These are phyloP conservation scores for Dothistroma pini DNA, from an alignment of 2,329 filamentous ascomycete genomes.

Conservation along the genomic window DNA sequence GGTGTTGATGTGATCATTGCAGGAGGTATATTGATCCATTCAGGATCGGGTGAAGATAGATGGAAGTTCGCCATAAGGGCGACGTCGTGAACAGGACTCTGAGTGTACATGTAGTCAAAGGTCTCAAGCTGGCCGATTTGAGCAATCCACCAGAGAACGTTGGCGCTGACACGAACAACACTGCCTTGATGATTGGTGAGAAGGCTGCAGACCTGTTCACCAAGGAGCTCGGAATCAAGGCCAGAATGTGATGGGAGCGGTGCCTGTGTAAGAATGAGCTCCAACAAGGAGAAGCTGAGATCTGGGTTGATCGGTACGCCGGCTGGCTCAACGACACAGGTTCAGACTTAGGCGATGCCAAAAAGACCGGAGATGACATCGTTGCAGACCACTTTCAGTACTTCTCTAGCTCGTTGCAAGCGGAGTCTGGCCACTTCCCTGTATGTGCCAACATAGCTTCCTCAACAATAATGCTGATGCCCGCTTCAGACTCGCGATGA, in stretches of 20 bases:
- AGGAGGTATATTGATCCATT: constrained; percentile 36
- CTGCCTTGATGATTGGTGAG: constrained; percentile 42
- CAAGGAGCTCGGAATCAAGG: constrained; percentile 35
- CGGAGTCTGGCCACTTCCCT: background rate
- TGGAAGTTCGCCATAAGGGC: constrained; percentile 35
- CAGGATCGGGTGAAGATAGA: constrained; percentile 33
- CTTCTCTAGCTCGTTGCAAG: background rate
- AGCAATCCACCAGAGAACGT: constrained; percentile 41
- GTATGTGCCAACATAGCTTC: background rate
- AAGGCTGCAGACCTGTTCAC: constrained; percentile 42
- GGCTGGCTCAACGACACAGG: background rate
- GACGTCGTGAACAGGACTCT: constrained; percentile 40
- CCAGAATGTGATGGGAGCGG: constrained; percentile 6
- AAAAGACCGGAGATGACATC: background rate
- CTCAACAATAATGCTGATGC: background rate
- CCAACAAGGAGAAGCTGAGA: background rate
- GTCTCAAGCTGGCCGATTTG: constrained; percentile 44
- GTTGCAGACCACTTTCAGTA: background rate
- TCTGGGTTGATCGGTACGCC: background rate
- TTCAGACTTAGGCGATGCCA: background rate
- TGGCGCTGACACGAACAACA: constrained; percentile 47
- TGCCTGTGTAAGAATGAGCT: background rate
- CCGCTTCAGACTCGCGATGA: background rate
- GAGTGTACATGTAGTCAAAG: constrained; percentile 39
- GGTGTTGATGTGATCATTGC: constrained; percentile 51